phyloP scores from a whole-genome alignment of 345 rosid species.

The Brassica juncea region DNA sequence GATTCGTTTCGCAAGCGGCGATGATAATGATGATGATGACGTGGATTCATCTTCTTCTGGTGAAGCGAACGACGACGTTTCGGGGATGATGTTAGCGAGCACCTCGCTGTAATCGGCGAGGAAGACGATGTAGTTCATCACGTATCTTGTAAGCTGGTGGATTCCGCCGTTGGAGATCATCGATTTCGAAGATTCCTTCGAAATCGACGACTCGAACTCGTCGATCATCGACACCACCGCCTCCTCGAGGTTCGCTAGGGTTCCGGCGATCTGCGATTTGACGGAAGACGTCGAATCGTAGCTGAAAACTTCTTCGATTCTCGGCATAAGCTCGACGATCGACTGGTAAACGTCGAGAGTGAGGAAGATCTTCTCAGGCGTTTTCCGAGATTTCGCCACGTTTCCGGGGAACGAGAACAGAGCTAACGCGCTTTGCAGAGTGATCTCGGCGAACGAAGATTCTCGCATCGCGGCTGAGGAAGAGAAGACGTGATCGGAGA shows the following conservation, averaged over 20 bases:
- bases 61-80: slow-evolving; percentile 37
- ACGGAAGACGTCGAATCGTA: slow-evolving; percentile 49
- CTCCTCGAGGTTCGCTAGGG: slow-evolving; percentile 53
- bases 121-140: slow-evolving; percentile 59
- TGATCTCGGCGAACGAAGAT: slow-evolving; percentile 54
- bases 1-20: slow-evolving; percentile 44
- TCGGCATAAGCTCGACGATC: slow-evolving; percentile 49
- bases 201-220: slow-evolving; percentile 63
- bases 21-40: background rate
- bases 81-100: slow-evolving; percentile 44
- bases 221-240: slow-evolving; percentile 48
- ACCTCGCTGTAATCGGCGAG: slow-evolving; percentile 60
- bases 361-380: slow-evolving; percentile 74
- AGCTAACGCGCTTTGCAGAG: slow-evolving; percentile 48
- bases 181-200: slow-evolving; percentile 55
- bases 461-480: slow-evolving; percentile 46
- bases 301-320: slow-evolving; percentile 55
- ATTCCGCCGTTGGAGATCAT: slow-evolving; percentile 52
- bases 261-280: slow-evolving; percentile 38
- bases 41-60: background rate
- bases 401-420: slow-evolving; percentile 61
- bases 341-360: slow-evolving; percentile 66
- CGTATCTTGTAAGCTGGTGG: slow-evolving; percentile 53
- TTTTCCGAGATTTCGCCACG: slow-evolving; percentile 53
- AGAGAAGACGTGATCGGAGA: slow-evolving; percentile 63